Evolutionary conservation across 2,329 filamentous ascomycete species (phyloP), one percentile per base, ranked within the genome.

Genomic region (Botrytis fragariae): DNA sequence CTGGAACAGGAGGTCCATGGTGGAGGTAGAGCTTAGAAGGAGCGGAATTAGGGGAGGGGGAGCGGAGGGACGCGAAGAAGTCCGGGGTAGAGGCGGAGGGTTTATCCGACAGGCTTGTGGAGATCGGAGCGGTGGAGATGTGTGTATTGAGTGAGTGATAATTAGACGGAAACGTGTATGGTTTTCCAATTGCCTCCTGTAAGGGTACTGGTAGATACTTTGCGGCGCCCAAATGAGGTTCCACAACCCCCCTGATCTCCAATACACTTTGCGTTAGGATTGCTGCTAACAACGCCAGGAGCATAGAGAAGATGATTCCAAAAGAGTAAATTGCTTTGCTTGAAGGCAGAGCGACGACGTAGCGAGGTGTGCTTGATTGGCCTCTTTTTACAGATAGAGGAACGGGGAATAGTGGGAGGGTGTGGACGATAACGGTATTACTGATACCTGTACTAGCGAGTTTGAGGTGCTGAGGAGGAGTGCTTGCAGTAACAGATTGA

Each of bases 361-460:
- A 81, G 37, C 80, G 77, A 29, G 78, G 78, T 25, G 77, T 79
- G 64, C 76, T 78, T 14, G 77, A 78, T 72, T 80, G 77, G 2
- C 78, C 77, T 35, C 76, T 75, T 67, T 78, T 76, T 14, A 79
- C 73, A n/a, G 77, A 78, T 12, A 79, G 70, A 39, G 78, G 78
- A 14, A 81, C 77, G 2, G 78, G 78, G 74, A 79, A 80, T 29
- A 82, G 77, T 2, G 81, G 81, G 25, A 82, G 64, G 9, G 79
- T 81, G 61, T 82, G 79, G 4, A 82, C 80, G 35, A 81, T 78
- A 1, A 82, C 80, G 0, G 80, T 82, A 45, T 81, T 81, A 69
- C 77, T 78, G 2, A 82, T 76, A 39, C 79, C 77, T 35, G 80
- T 77, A 71, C 80, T 81, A 29, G 81, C 81, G 29, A 82, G 74